Evolutionary conservation across 139 green algal genomes (phyloP).

Genomic region (Chlamydomonas applanata): DNA sequence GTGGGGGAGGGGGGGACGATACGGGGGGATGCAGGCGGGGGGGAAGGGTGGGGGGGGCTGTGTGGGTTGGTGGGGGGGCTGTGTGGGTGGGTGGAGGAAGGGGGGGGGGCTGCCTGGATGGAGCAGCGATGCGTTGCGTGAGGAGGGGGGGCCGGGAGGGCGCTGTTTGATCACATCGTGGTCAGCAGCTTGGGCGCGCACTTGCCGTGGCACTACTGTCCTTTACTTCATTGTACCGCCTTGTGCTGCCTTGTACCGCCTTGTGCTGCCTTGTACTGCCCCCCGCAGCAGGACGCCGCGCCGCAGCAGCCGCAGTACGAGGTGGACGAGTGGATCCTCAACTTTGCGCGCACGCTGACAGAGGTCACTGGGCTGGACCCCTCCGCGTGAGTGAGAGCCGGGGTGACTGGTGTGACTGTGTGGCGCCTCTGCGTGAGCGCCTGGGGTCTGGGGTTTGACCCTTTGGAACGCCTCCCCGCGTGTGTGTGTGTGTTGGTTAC

Average conservation of each 20-base stretch:
- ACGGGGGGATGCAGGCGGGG: neutral
- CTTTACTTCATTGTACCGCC: too few species aligned
- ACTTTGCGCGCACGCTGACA: conserved; percentile 84
- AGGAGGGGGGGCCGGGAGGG: neutral
- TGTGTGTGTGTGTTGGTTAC: too few species aligned
- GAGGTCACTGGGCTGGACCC: conserved; percentile 50
- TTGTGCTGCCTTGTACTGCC: too few species aligned
- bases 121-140: neutral
- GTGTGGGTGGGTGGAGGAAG: neutral
- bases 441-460: too few species aligned
- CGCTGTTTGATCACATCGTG: neutral
- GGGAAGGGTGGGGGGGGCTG: neutral
- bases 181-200: neutral
- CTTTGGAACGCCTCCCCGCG: too few species aligned
- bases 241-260: too few species aligned
- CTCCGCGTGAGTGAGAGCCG: conserved; percentile 24
- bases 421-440: too few species aligned
- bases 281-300: neutral
- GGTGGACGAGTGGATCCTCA: conserved; percentile 82
- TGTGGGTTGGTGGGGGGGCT: neutral
- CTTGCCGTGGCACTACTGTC: too few species aligned
- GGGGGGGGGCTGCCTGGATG: neutral
- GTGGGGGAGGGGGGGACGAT: neutral
- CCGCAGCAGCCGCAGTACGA: conserved; percentile 24
- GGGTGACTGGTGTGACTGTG: neutral